Conservation (phyloP, 2,329 filamentous ascomycete species). For the Amesomyces nigricolor region DNA sequence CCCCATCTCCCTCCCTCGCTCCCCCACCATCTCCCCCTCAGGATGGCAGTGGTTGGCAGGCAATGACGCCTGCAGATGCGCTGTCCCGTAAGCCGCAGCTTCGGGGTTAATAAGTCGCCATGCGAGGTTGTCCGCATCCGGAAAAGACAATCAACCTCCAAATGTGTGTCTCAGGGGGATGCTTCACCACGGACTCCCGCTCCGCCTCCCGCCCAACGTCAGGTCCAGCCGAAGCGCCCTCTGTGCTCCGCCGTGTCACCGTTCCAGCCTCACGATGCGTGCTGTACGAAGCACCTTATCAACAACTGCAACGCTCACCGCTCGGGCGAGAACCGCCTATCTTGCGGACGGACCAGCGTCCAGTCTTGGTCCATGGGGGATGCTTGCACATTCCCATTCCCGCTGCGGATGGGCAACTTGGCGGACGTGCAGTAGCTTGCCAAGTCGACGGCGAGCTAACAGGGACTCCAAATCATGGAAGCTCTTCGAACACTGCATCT, state of each 20-base stretch:
- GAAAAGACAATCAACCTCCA: conserved; percentile 1
- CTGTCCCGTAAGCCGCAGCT: not conserved
- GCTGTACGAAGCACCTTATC: too few species aligned
- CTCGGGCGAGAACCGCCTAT: not conserved
- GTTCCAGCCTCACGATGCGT: too few species aligned
- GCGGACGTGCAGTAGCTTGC: conserved; percentile 2
- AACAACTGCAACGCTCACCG: not conserved
- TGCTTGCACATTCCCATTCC: not conserved
- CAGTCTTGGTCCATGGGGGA: not conserved
- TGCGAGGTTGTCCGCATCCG: not conserved
- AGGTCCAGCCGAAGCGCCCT: too few species aligned
- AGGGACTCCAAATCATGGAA: not conserved
- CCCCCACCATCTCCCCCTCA: not conserved
- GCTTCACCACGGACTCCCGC: not conserved
- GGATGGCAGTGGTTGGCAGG: not conserved
- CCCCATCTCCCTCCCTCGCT: not conserved
- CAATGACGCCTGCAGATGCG: conserved; percentile 7
- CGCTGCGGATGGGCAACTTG: not conserved
- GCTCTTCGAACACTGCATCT: not conserved
- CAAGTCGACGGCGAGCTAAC: conserved; percentile 5
- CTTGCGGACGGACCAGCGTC: not conserved
- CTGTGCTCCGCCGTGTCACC: too few species aligned
- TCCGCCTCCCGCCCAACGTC: not conserved
- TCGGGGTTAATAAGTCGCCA: not conserved
- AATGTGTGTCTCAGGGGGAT: not conserved